A percentile compares a stretch with the other conserved stretches of the same genome.
These are phyloP conservation scores for Mitragyna speciosa DNA, from an alignment of 257 asterid species.

Conservation along the genomic window DNA sequence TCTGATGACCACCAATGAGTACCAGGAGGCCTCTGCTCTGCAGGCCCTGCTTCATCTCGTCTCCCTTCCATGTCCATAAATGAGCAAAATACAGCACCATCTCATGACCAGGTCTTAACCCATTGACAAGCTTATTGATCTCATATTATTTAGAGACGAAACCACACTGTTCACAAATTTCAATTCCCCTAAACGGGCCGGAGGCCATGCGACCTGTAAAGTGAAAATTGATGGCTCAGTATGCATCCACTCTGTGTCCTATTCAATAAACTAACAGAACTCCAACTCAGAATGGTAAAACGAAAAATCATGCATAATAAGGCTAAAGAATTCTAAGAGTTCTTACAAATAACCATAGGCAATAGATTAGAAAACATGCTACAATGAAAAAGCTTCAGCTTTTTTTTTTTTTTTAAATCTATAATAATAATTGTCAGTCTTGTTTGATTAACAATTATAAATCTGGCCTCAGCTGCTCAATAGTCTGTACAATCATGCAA, in stretches of 20 bases:
- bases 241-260: background rate
- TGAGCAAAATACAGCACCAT: constrained; percentile 42
- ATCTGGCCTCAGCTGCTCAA: too few species aligned
- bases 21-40: constrained; percentile 60
- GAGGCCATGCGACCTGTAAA: constrained; percentile 54
- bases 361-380: background rate
- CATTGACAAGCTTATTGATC: constrained; percentile 27
- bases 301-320: background rate
- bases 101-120: constrained; percentile 34
- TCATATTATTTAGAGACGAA: constrained; percentile 26
- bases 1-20: constrained; percentile 74
- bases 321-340: background rate
- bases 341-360: background rate
- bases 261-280: background rate
- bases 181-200: constrained; percentile 27
- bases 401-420: background rate
- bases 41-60: constrained; percentile 54
- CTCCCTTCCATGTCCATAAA: constrained; percentile 57
- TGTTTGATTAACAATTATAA: background rate
- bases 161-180: constrained; percentile 18
- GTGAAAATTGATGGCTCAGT: background rate
- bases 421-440: background rate
- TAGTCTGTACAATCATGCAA: background rate
- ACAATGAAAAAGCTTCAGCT: background rate
- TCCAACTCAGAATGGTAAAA: background rate